phyloP scores from a whole-genome alignment of 2,329 filamentous ascomycete species.

The Raffaelea arxii region DNA sequence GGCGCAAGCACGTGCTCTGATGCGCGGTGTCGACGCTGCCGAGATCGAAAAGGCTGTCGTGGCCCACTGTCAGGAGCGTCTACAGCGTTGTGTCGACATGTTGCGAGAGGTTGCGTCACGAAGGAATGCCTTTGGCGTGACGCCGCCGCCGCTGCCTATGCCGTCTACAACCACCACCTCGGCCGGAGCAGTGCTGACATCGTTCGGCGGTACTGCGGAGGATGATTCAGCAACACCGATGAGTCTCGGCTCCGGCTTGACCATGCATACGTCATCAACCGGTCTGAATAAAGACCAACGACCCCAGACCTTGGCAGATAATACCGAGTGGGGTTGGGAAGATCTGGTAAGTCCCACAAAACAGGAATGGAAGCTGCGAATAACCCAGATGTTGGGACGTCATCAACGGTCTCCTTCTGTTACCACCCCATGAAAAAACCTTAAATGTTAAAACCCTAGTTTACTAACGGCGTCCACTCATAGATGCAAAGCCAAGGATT shows the following conservation, averaged over 20 bases:
- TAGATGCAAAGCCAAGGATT: constrained; percentile 15
- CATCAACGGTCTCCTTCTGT: not conserved
- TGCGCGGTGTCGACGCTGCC: constrained; percentile 22
- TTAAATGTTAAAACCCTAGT: too few relatives aligned
- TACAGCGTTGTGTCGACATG: constrained; percentile 21
- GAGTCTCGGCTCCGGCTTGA: constrained; percentile 2
- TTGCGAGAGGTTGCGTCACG: constrained; percentile 21
- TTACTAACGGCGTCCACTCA: too few relatives aligned
- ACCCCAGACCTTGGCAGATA: not conserved
- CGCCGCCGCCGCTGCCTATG: too few relatives aligned
- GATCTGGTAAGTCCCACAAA: constrained; percentile 10
- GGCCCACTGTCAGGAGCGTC: constrained; percentile 25
- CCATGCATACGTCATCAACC: not conserved
- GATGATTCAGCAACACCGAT: not conserved
- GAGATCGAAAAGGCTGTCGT: constrained; percentile 25
- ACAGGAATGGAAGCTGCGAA: not conserved
- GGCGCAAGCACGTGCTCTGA: constrained; percentile 32
- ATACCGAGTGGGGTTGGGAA: constrained; percentile 14
- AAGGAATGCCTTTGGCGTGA: too few relatives aligned
- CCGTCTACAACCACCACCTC: constrained; percentile 2
- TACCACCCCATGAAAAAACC: not conserved
- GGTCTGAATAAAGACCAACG: not conserved
- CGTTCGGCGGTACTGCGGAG: not conserved
- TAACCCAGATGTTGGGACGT: not conserved
- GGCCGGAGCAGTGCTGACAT: not conserved